Percentiles rank a stretch among this genome's conserved stretches.
These are phyloP conservation scores for Oryza glumipatula DNA, from an alignment of 176 grass and related monocot genomes.

Conservation along the genomic window DNA sequence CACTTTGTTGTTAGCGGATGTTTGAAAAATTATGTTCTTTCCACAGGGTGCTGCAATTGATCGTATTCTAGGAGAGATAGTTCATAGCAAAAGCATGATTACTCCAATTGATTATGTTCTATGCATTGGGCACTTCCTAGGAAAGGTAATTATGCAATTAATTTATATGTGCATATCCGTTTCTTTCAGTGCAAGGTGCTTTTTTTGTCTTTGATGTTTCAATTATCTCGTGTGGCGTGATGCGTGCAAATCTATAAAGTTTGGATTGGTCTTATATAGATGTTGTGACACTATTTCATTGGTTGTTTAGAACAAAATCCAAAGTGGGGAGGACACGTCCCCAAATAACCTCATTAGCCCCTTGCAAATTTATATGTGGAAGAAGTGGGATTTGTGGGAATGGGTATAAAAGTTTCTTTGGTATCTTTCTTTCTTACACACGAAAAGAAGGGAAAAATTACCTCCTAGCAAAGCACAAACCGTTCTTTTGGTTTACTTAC, in stretches of 20 bases:
- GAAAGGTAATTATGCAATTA: slow-evolving; percentile 71
- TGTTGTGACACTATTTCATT: background rate
- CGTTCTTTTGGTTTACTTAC: background rate
- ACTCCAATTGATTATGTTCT: slow-evolving; percentile 98
- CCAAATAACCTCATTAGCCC: background rate
- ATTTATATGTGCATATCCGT: background rate
- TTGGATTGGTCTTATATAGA: background rate
- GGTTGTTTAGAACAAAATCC: background rate
- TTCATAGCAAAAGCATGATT: slow-evolving; percentile 95
- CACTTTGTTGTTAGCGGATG: slow-evolving; percentile 33
- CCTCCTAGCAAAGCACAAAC: background rate
- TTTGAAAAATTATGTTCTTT: slow-evolving; percentile 37
- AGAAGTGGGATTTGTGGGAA: background rate
- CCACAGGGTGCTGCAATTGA: slow-evolving; percentile 94
- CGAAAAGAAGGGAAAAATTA: background rate
- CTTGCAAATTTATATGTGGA: background rate
- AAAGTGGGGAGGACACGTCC: background rate
- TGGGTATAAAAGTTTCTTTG: slow-evolving; percentile 11
- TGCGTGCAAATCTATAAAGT: background rate
- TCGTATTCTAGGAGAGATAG: slow-evolving; percentile 95
- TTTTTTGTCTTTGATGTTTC: background rate
- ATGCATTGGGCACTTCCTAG: slow-evolving; percentile 93
- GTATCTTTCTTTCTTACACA: background rate
- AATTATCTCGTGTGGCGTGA: background rate
- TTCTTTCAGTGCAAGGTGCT: background rate